Percentiles rank a stretch among this genome's conserved stretches.
Conservation (phyloP, 805 yeast species). For the Maudiozyma turicensis region DNA sequence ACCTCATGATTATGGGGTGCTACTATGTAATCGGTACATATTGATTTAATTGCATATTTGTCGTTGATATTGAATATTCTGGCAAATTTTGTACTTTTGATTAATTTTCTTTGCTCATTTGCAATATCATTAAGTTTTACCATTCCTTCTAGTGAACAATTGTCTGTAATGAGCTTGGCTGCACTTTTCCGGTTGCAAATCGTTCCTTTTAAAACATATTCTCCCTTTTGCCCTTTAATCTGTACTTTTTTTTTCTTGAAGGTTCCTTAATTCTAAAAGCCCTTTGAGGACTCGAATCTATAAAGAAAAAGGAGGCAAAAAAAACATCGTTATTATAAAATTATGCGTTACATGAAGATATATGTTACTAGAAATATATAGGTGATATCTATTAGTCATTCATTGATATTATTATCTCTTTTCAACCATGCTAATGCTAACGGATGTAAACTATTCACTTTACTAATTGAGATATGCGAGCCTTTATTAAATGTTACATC, state of each 20-base stretch:
- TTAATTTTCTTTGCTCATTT: slow-evolving; percentile 3
- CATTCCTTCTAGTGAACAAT: not conserved
- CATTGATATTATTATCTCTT: slow-evolving; percentile 9
- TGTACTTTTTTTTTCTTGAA: no score
- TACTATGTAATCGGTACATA: slow-evolving; percentile 15
- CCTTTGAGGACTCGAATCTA: not conserved
- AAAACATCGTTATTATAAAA: not conserved
- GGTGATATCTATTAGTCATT: not conserved
- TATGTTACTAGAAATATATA: no score
- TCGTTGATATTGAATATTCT: slow-evolving; percentile 10
- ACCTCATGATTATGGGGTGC: slow-evolving; percentile 24
- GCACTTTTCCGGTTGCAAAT: no score
- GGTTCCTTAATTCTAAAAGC: no score
- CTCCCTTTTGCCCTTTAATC: no score
- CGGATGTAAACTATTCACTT: slow-evolving; percentile 54
- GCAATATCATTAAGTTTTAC: not conserved
- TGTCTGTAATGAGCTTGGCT: no score
- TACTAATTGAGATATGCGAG: slow-evolving; percentile 14
- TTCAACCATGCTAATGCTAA: slow-evolving; percentile 59
- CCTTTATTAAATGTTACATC: slow-evolving; percentile 9
- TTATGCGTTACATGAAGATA: not conserved
- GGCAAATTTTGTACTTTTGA: slow-evolving; percentile 21
- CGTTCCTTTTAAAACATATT: no score
- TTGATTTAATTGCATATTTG: slow-evolving; percentile 15
- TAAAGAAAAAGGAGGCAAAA: not conserved